These are phyloP conservation scores for Melastoma candidum DNA, from an alignment of 441 rosid genomes.

Conservation along the genomic window DNA sequence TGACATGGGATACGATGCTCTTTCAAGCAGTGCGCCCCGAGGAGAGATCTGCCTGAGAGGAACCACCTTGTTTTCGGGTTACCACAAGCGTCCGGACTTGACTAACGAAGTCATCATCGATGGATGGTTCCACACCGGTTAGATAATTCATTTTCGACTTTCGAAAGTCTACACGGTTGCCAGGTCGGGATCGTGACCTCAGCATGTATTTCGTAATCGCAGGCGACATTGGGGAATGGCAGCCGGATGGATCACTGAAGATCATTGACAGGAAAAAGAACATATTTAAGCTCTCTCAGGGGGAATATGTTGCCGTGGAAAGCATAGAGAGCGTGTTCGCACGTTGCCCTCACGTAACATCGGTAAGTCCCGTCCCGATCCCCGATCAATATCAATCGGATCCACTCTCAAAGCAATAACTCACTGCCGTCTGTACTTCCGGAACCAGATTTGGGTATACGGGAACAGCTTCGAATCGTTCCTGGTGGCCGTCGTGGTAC, in stretches of 20 bases:
- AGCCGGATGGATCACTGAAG: slow-evolving; percentile 76
- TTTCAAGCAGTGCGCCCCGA: slow-evolving; percentile 9
- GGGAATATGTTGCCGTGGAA: slow-evolving; percentile 91
- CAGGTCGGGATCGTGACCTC: not conserved
- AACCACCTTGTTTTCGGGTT: slow-evolving; percentile 14
- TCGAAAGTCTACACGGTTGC: not conserved
- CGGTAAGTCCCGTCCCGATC: slow-evolving; percentile 25
- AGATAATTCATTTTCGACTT: not conserved
- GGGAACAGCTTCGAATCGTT: slow-evolving; percentile 88
- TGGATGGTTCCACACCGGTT: slow-evolving; percentile 21
- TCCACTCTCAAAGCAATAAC: not conserved
- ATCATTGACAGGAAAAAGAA: slow-evolving; percentile 87
- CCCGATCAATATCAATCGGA: not conserved
- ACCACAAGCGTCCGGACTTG: slow-evolving; percentile 18
- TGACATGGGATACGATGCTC: slow-evolving; percentile 55
- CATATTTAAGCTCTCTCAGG: slow-evolving; percentile 88
- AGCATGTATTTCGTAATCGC: slow-evolving; percentile 1
- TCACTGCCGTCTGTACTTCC: not conserved
- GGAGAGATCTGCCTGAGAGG: slow-evolving; percentile 19
- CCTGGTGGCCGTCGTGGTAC: slow-evolving; percentile 75
- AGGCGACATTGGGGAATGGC: slow-evolving; percentile 92
- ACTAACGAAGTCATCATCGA: slow-evolving; percentile 10
- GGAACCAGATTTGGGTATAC: slow-evolving; percentile 69
- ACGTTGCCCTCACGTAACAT: slow-evolving; percentile 57
- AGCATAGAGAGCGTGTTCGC: slow-evolving; percentile 59